phyloP scores from a whole-genome alignment of 2,329 filamentous ascomycete species.

The Ophiostoma populinum region DNA sequence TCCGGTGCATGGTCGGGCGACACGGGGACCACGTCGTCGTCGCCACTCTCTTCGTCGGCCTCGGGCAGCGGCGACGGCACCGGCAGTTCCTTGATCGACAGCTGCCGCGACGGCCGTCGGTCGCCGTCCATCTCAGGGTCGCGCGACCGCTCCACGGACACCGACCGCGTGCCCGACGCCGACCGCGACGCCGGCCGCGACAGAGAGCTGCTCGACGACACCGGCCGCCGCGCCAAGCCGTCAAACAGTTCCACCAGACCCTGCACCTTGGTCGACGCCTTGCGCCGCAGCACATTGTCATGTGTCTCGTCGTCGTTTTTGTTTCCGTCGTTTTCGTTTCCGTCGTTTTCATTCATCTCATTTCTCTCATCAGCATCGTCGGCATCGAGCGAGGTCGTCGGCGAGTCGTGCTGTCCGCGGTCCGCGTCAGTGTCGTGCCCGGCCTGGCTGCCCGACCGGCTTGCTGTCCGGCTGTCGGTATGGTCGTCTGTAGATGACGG shows the following conservation, averaged over 20 bases:
- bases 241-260: constrained; percentile 34
- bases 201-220: neutral
- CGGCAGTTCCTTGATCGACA: neutral
- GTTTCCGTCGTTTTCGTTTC: neutral
- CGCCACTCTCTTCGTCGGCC: neutral
- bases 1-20: too few relatives aligned
- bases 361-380: constrained; percentile 13
- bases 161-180: neutral
- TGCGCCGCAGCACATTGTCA: constrained; percentile 11
- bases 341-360: neutral
- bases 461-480: constrained; percentile 7
- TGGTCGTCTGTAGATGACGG: neutral
- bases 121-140: too few relatives aligned
- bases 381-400: constrained; percentile 28
- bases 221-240: constrained; percentile 12
- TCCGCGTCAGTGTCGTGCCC: constrained; percentile 13
- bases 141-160: neutral
- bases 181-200: neutral
- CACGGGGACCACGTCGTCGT: neutral
- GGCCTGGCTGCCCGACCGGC: neutral
- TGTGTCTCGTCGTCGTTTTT: neutral
- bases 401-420: constrained; percentile 22
- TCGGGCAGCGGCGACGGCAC: neutral
- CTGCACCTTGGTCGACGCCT: constrained; percentile 28
- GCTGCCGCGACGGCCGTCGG: neutral